A percentile compares a stretch with the other conserved stretches of the same genome.
Conservation (phyloP, 805 yeast genomes). For the Lachancea waltii region DNA sequence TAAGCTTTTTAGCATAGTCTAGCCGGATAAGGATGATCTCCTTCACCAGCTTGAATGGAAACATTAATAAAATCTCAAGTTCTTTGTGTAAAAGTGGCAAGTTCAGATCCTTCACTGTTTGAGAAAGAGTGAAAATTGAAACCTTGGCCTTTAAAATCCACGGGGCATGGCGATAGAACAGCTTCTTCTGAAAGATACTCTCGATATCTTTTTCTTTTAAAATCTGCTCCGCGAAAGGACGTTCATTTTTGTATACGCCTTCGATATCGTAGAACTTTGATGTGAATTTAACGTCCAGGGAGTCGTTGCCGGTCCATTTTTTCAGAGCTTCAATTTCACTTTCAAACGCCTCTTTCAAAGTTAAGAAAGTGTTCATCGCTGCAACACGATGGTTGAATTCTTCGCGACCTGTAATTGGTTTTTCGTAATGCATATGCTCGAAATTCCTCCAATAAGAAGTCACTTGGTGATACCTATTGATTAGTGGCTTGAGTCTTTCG, state of each 20-base stretch:
- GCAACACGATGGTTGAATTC: constrained; percentile 63
- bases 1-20: constrained; percentile 67
- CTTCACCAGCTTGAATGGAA: constrained; percentile 74
- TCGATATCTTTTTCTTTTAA: constrained; percentile 75
- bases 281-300: constrained; percentile 48
- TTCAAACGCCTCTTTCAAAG: constrained; percentile 62
- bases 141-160: constrained; percentile 77
- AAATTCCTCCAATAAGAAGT: constrained; percentile 74
- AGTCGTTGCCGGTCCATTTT: constrained; percentile 81
- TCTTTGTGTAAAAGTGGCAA: constrained; percentile 66
- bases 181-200: constrained; percentile 60
- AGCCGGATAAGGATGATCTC: constrained; percentile 72
- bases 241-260: constrained; percentile 50
- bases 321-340: constrained; percentile 54
- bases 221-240: constrained; percentile 74
- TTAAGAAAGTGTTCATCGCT: constrained; percentile 77
- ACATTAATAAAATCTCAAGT: constrained; percentile 57
- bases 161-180: constrained; percentile 65
- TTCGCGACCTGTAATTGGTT: constrained; percentile 59
- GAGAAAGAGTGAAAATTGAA: constrained; percentile 57
- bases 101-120: constrained; percentile 57
- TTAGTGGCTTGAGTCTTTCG: constrained; percentile 46
- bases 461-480: constrained; percentile 58
- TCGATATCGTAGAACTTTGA: constrained; percentile 17
- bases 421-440: constrained; percentile 71